These are phyloP conservation scores for Microsporum audouinii DNA, from an alignment of 2,329 filamentous ascomycete species.

Conservation along the genomic window DNA sequence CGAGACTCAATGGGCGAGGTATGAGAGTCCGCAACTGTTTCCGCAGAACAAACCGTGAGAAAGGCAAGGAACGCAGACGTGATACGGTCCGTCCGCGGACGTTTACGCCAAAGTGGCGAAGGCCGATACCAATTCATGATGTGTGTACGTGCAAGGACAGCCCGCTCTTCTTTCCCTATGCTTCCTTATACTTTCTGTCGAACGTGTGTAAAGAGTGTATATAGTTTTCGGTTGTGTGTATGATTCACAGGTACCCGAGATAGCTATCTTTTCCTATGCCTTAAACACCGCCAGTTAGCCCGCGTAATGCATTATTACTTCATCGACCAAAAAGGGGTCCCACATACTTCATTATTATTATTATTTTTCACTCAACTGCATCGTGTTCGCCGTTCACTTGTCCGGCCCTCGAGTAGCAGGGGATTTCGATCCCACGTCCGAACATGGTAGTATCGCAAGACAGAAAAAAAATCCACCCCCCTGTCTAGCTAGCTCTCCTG, in stretches of 20 bases:
- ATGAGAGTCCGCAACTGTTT: not conserved
- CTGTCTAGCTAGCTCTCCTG: not conserved
- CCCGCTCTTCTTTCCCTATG: not conserved
- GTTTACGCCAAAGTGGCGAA: not conserved
- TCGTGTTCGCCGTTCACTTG: not conserved
- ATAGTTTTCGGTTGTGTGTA: not conserved
- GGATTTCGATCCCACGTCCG: not conserved
- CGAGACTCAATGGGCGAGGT: not conserved
- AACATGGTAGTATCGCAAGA: not conserved
- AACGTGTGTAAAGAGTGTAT: not conserved
- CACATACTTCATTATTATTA: not conserved
- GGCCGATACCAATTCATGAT: not conserved
- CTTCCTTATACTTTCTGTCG: not conserved
- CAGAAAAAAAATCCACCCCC: not conserved
- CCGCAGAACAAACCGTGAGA: conserved; percentile 6
- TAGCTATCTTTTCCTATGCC: not conserved
- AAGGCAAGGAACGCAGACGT: conserved; percentile 5
- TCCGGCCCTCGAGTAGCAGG: not conserved
- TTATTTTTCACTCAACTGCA: not conserved
- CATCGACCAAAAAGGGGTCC: not conserved
- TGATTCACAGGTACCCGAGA: not conserved
- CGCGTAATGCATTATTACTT: not conserved
- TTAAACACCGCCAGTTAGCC: not conserved
- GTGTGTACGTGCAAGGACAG: not conserved
- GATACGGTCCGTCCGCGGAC: not conserved